Percentiles rank a stretch among this genome's conserved stretches.
These are phyloP conservation scores for Psilocybe subaeruginosa DNA, from an alignment of 768 basidiomycete species.

Conservation along the genomic window DNA sequence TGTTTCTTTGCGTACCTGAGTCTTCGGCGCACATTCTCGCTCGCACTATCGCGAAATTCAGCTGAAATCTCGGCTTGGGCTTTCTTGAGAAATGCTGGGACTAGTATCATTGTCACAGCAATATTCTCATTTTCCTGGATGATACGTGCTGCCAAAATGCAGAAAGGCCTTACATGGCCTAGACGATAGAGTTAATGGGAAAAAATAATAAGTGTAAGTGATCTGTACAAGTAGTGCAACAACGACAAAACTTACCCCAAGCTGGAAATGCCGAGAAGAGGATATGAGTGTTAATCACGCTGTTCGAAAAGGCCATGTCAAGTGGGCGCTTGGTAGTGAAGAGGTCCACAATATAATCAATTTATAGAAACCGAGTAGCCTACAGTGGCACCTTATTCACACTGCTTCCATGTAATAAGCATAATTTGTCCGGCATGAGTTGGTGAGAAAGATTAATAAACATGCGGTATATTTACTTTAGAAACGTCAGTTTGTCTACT, in stretches of 20 bases:
- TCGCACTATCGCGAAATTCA: not conserved
- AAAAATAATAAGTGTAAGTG: not conserved
- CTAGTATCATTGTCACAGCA: not conserved
- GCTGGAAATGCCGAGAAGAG: slow-evolving; percentile 7
- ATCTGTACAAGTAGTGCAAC: not conserved
- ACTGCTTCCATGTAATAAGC: not conserved
- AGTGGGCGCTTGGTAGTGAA: not conserved
- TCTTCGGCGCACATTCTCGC: not conserved
- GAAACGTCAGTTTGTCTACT: not conserved
- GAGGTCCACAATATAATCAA: too few species aligned
- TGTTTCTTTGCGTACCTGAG: not conserved
- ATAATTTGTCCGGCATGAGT: not conserved
- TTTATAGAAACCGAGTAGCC: not conserved
- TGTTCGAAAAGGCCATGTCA: not conserved
- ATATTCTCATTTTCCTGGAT: slow-evolving; percentile 5
- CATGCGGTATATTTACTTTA: not conserved
- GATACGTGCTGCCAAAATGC: slow-evolving; percentile 5
- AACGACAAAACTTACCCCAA: not conserved
- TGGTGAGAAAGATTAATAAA: not conserved
- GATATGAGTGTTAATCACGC: not conserved
- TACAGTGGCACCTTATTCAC: not conserved
- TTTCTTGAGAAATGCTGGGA: slow-evolving; percentile 2
- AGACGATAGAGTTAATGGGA: not conserved
- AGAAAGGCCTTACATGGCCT: slow-evolving; percentile 10
- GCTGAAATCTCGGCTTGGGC: slow-evolving; percentile 3